Evolutionary conservation across 2,329 filamentous ascomycete species (phyloP), one percentile per base, ranked within the genome.

Genomic region (Ophiostoma himal-ulmi): DNA sequence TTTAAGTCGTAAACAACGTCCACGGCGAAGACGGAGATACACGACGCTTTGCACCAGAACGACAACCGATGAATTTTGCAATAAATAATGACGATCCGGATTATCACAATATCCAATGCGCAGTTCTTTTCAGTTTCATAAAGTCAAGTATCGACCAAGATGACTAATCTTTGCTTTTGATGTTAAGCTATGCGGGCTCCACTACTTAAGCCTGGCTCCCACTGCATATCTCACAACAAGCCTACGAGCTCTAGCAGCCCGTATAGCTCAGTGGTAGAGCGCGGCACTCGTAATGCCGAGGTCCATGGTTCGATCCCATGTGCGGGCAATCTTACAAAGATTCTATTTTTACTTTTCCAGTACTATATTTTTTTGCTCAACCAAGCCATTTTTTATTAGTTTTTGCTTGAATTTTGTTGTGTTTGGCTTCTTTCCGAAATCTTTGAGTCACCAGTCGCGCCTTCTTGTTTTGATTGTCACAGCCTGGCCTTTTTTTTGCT

Each of bases 251-350:
- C 34, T 13, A 13, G 6, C 26, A 26, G 65, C 65, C 65, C 65
- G 65, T 67, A 67, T 67, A 67, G 65, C 65, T 67, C 65, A 67
- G 65, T 67, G 65, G 65, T 67, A 67, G 65, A 67, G 65, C 65
- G 65, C 65, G 39, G 65, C 65, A 67, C 65, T 67, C 65, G 65
- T 67, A 67, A 67, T 67, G 65, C 65, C 39, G 65, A 67, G 65
- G 65, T 67, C 65, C 65, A 30, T 67, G 65, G 65, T 67, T 67
- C 65, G 65, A 67, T 67, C 65, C 65, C 65, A 67, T 41, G 65
- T 67, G 65, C 65, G 65, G 65, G 65, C 65, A 67, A 44, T 5
- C 13, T 20, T 1, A 44, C 30, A 30, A 65, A 20, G 11, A 8
- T 67, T 30, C 1, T 30, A 14, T 66, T 66, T 44, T 41, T 66